phyloP scores from a whole-genome alignment of 78 protist species.

The Dictyostelium purpureum region DNA sequence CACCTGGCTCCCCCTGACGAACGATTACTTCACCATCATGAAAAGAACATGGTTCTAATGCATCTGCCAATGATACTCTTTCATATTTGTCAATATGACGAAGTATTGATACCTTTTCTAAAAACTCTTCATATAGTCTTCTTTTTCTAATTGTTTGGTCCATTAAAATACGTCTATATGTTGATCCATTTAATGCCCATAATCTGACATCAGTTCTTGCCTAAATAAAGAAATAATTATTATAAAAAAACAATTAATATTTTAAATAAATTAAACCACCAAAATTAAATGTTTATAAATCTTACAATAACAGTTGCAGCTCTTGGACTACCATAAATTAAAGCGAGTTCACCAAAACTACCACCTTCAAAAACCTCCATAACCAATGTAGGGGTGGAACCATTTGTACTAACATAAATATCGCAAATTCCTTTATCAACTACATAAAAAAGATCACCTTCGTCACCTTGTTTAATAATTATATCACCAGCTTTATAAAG shows the following conservation, averaged over 20 bases:
- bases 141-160: slow-evolving; percentile 87
- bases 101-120: slow-evolving; percentile 85
- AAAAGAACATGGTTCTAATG: slow-evolving; percentile 78
- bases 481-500: slow-evolving; percentile 57
- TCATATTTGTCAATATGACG: slow-evolving; percentile 81
- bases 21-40: slow-evolving; percentile 79
- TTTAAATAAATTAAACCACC: not conserved
- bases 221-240: not conserved
- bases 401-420: slow-evolving; percentile 37
- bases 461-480: slow-evolving; percentile 90
- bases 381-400: slow-evolving; percentile 13
- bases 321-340: slow-evolving; percentile 92
- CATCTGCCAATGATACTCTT: slow-evolving; percentile 86
- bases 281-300: not conserved
- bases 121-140: slow-evolving; percentile 88
- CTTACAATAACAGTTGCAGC: slow-evolving; percentile 93
- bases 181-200: slow-evolving; percentile 90
- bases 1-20: slow-evolving; percentile 87
- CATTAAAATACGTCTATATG: slow-evolving; percentile 89
- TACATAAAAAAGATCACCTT: slow-evolving; percentile 94
- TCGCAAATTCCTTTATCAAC: slow-evolving; percentile 84
- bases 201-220: slow-evolving; percentile 54
- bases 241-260: not conserved
- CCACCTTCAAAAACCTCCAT: slow-evolving; percentile 71
- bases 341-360: slow-evolving; percentile 92